Conservation (phyloP, 2,329 filamentous ascomycete species). For the Golovinomyces cichoracearum region DNA sequence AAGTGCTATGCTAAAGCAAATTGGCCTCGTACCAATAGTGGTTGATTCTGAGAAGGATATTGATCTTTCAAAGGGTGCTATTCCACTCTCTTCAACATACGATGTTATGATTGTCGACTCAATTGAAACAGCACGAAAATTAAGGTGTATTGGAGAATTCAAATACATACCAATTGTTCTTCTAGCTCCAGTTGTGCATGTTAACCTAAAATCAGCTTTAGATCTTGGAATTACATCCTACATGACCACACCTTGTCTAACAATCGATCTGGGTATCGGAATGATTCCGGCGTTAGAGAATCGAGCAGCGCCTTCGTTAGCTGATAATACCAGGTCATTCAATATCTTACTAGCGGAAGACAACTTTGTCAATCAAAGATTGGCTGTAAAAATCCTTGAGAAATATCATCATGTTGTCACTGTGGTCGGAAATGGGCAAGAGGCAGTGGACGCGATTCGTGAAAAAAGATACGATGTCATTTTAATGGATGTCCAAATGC, state of each 20-base stretch:
- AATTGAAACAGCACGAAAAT: conserved; percentile 61
- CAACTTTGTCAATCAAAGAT: conserved; percentile 86
- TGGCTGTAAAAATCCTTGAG: conserved; percentile 89
- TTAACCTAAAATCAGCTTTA: conserved; percentile 76
- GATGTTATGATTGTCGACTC: conserved; percentile 93
- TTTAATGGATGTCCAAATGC: conserved; percentile 99
- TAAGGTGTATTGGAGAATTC: conserved; percentile 77
- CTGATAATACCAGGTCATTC: conserved; percentile 84
- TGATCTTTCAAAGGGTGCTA: conserved; percentile 31
- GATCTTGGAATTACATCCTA: conserved; percentile 96
- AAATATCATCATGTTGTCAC: conserved; percentile 86
- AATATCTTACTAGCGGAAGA: conserved; percentile 90
- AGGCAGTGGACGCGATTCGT: conserved; percentile 81
- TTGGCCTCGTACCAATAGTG: conserved; percentile 60
- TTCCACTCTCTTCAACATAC: conserved; percentile 27
- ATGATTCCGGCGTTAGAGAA: conserved; percentile 91
- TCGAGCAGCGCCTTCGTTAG: conserved; percentile 66
- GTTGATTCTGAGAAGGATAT: conserved; percentile 53
- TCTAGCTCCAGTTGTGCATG: conserved; percentile 64
- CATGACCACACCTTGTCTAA: conserved; percentile 87
- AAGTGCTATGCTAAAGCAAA: conserved; percentile 45
- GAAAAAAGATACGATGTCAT: conserved; percentile 85
- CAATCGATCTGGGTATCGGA: conserved; percentile 84
- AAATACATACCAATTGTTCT: conserved; percentile 94
- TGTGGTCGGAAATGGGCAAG: conserved; percentile 81